Conservation (phyloP, 2,329 filamentous ascomycete genomes). For the Leptographium flavum region DNA sequence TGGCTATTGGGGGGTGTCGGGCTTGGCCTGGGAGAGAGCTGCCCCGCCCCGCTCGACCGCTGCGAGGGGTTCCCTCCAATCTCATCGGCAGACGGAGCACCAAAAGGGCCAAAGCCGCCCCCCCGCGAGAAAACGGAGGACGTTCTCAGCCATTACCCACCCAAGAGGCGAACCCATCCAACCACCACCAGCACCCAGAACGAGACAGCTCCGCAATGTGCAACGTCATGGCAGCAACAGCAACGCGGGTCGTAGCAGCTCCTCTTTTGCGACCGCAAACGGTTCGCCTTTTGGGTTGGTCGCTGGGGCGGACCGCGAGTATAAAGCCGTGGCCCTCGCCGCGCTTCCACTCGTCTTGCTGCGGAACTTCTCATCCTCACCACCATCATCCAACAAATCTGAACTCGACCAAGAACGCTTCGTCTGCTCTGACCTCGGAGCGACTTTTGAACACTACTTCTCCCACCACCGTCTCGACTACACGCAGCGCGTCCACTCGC, state of each 20-base stretch:
- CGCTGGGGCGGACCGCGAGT: background rate
- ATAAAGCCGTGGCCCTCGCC: slow-evolving; percentile 2
- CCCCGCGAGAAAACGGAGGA: too few species aligned
- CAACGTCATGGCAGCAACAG: background rate
- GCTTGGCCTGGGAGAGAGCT: too few species aligned
- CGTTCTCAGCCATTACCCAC: too few species aligned
- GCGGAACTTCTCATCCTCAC: background rate
- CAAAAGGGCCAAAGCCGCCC: too few species aligned
- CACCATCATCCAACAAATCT: too few species aligned
- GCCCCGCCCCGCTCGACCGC: too few species aligned
- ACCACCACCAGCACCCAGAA: background rate
- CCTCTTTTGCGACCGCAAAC: background rate
- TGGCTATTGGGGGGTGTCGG: too few species aligned
- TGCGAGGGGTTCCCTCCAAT: too few species aligned
- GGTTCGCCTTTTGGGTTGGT: background rate
- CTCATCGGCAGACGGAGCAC: too few species aligned
- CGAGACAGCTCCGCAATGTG: background rate
- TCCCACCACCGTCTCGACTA: background rate
- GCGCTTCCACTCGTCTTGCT: background rate
- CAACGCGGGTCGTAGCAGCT: background rate
- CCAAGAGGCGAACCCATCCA: too few species aligned
- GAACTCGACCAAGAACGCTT: too few species aligned
- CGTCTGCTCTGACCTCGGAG: too few species aligned
- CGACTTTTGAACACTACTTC: background rate
- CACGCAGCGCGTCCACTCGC: background rate